Percentiles rank a stretch among this genome's conserved stretches.
phyloP scores from a whole-genome alignment of 75 land plant species.

The Cryptomeria japonica region DNA sequence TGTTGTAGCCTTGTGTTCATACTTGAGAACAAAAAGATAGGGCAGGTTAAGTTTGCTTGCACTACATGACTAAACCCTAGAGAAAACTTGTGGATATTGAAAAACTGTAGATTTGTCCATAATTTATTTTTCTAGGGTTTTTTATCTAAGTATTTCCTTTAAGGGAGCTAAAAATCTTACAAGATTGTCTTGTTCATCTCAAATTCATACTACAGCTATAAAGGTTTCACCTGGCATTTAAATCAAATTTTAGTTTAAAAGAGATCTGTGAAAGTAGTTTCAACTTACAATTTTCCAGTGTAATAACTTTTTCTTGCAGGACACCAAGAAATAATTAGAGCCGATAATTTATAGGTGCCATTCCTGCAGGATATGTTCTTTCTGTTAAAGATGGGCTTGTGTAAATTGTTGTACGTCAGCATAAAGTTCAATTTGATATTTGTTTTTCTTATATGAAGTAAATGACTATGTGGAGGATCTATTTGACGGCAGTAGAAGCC shows the following conservation, averaged over 20 bases:
- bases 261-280: not conserved
- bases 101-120: too few species aligned
- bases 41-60: too few species aligned
- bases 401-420: not conserved
- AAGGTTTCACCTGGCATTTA: too few species aligned
- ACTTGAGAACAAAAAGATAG: too few species aligned
- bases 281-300: not conserved
- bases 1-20: too few species aligned
- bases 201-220: too few species aligned
- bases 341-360: not conserved
- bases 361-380: not conserved
- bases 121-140: too few species aligned
- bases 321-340: not conserved
- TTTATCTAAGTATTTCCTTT: too few species aligned
- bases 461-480: not conserved
- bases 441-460: not conserved
- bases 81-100: too few species aligned
- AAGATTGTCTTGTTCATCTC: too few species aligned
- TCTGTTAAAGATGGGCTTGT: not conserved
- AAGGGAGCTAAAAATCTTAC: too few species aligned
- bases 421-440: not conserved
- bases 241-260: not conserved
- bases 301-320: not conserved
- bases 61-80: too few species aligned
- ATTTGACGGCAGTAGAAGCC: not conserved